Evolutionary conservation across 73 alveolate species (phyloP).

Genomic region (Stentor roeselii): DNA sequence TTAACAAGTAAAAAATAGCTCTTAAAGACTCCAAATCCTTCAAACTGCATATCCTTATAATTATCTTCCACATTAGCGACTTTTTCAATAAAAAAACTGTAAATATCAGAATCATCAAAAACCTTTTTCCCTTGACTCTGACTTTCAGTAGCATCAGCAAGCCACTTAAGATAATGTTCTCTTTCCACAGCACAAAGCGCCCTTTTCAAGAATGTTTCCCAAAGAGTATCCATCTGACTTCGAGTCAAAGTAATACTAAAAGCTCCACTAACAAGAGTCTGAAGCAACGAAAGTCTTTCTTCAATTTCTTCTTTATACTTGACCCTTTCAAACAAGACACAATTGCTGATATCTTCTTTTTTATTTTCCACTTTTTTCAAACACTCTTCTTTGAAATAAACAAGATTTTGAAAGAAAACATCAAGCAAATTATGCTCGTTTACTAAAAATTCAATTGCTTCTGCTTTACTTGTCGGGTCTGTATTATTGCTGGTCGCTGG

Average conservation of each 20-base stretch:
- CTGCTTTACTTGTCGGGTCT: conserved; percentile 23
- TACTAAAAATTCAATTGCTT: conserved; percentile 22
- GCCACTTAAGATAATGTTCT: conserved; percentile 50
- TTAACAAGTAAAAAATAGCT: conserved; percentile 64
- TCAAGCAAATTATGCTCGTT: conserved; percentile 30
- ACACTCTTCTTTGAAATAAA: conserved; percentile 15
- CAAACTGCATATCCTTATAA: conserved; percentile 46
- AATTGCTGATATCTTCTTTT: not conserved
- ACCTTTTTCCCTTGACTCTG: conserved; percentile 38
- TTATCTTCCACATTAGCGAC: conserved; percentile 40
- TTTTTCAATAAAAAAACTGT: conserved; percentile 63
- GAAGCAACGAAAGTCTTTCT: conserved; percentile 30
- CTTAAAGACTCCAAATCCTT: conserved; percentile 75
- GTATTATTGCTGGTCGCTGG: not conserved
- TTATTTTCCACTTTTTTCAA: not conserved
- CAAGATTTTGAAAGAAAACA: conserved; percentile 27
- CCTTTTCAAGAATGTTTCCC: not conserved
- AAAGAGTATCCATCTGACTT: conserved; percentile 31
- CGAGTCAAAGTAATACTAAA: conserved; percentile 17
- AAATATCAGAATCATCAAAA: conserved; percentile 33
- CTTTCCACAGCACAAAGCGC: conserved; percentile 2
- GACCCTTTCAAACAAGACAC: not conserved
- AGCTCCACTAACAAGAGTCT: conserved; percentile 20
- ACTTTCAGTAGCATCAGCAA: conserved; percentile 42
- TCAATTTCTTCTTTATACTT: conserved; percentile 31